Base-by-base conservation (phyloP, 768 basidiomycete genomes). In the Suillus luteus region DNA sequence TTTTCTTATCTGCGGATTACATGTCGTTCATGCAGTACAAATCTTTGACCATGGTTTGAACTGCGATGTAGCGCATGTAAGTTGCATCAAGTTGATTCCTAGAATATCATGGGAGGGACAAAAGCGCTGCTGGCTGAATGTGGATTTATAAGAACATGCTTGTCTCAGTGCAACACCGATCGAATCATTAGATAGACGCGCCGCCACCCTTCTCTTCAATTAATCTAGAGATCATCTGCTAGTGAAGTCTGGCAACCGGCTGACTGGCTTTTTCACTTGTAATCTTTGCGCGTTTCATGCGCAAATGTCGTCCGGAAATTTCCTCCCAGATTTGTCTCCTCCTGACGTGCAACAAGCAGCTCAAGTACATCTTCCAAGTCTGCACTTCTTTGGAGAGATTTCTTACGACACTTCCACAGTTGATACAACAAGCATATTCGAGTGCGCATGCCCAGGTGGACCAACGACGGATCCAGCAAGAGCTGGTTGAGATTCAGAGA, bases 401-500 rank as follows among this genome's bases (percentile, higher is more conserved):
- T 54, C 64, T 58, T 33, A 62, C 55, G 59, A 62, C 49, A 67
- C 65, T 49, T 37, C 31, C 48, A n/a, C 59, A 92, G 90, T 78
- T 91, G 66, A 90, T 92, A 66, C 85, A 85, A 65, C 85, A 86
- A 70, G 87, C 87, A 9, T 90, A 90, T 66, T 78, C 85, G 27
- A 84, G 86, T 11, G 71, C 79, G 19, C 78, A 81, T 22, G 73
- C 77, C 46, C 71, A 74, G 8, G 76, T 84, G 1, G 82, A 84
- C 40, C 82, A 90, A 61, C 85, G 86, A 37, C 81, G 82, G 24
- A 77, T 88, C 7, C 91, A 92, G 69, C 85, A 85, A 60, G 88
- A 91, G 64, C 82, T 92, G 5, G 90, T 89, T 66, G 88, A 91
- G 65, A 83, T 92, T 12, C 91, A 92, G 74, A 90, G 88, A 69